Evolutionary conservation across 305 asterid genomes (phyloP).

Genomic region (Euphrasia arctica): DNA sequence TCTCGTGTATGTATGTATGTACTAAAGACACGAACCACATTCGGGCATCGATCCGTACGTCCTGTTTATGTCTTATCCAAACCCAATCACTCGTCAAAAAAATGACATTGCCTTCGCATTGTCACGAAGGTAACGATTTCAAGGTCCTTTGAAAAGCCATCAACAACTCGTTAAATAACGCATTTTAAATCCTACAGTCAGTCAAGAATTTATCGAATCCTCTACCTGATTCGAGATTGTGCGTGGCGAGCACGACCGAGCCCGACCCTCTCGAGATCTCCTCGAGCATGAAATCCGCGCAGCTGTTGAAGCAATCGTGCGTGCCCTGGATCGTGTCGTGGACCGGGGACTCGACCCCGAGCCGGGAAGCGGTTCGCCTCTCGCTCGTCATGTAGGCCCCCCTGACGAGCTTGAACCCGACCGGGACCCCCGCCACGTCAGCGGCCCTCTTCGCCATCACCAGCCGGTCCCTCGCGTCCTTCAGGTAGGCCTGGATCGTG

Average conservation of each 20-base stretch:
- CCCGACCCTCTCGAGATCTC: slow-evolving; percentile 56
- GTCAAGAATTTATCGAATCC: background rate
- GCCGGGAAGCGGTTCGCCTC: slow-evolving; percentile 35
- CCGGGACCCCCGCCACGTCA: slow-evolving; percentile 42
- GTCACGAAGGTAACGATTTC: background rate
- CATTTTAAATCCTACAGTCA: too few species aligned
- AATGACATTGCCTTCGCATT: background rate
- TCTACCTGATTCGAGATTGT: slow-evolving; percentile 72
- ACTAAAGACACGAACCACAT: background rate
- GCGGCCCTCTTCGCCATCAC: slow-evolving; percentile 48
- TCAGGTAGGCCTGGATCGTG: slow-evolving; percentile 64
- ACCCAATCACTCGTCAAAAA: background rate
- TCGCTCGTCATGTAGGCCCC: slow-evolving; percentile 78
- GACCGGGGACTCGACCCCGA: slow-evolving; percentile 52
- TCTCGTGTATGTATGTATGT: background rate
- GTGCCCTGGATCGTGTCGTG: slow-evolving; percentile 47
- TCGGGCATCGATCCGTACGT: background rate
- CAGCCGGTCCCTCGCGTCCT: slow-evolving; percentile 54
- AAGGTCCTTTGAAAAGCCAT: slow-evolving; percentile 7
- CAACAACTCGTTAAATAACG: slow-evolving; percentile 7
- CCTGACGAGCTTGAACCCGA: slow-evolving; percentile 69
- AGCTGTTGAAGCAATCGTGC: slow-evolving; percentile 46
- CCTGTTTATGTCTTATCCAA: slow-evolving; percentile 10
- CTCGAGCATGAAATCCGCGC: slow-evolving; percentile 52
- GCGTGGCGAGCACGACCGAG: slow-evolving; percentile 66